phyloP scores from a whole-genome alignment of 2,329 filamentous ascomycete genomes.

The Ramularia collo-cygni region DNA sequence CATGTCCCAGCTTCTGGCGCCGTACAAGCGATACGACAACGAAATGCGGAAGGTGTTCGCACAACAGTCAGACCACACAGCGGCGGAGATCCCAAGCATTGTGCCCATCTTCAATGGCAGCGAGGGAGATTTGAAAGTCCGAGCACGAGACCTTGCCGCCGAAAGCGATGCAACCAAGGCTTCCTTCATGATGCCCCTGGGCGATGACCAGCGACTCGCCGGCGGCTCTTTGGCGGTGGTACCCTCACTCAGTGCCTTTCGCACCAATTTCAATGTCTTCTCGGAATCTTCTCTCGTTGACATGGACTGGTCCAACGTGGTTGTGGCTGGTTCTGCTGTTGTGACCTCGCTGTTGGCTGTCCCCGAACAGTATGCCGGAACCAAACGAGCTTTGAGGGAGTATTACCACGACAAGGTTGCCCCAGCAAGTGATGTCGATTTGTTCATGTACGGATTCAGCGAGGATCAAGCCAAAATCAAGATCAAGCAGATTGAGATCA shows the following conservation, averaged over 20 bases:
- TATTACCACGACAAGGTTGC: conserved; percentile 79
- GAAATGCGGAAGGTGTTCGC: conserved; percentile 61
- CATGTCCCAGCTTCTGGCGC: conserved; percentile 54
- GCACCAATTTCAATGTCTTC: conserved; percentile 73
- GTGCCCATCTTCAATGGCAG: conserved; percentile 56
- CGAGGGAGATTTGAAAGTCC: conserved; percentile 52
- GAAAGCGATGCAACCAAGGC: conserved; percentile 57
- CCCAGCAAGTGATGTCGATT: conserved; percentile 77
- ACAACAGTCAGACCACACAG: conserved; percentile 56
- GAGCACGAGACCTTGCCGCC: conserved; percentile 51
- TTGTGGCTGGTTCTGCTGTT: conserved; percentile 74
- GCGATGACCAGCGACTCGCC: conserved; percentile 53
- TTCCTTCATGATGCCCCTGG: conserved; percentile 63
- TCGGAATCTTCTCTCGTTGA: conserved; percentile 70
- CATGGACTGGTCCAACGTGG: conserved; percentile 74
- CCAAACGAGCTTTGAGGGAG: conserved; percentile 36
- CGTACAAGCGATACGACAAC: conserved; percentile 62
- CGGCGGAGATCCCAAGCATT: conserved; percentile 55
- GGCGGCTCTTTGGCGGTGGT: conserved; percentile 63
- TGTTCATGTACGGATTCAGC: conserved; percentile 74
- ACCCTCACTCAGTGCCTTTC: conserved; percentile 60
- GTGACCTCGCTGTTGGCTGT: conserved; percentile 67
- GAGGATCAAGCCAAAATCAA: conserved; percentile 75
- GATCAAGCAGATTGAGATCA: conserved; percentile 72
- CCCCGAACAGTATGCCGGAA: conserved; percentile 43